Conservation (phyloP, 768 basidiomycete genomes). For the Boletus tomentosulus region DNA sequence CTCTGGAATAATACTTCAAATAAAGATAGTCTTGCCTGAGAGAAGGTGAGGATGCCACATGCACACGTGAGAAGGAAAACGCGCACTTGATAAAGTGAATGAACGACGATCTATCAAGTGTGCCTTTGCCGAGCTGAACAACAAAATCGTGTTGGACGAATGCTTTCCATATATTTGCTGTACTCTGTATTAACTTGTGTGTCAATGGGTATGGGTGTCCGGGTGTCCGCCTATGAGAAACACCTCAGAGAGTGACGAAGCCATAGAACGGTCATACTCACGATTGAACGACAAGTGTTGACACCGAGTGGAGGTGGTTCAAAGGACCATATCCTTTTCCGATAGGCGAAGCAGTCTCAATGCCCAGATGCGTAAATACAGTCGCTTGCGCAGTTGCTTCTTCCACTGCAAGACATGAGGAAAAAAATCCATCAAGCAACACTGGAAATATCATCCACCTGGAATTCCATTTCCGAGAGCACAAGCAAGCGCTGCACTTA, state of each 20-base stretch:
- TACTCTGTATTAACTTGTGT: slow-evolving; percentile 56
- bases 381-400: slow-evolving; percentile 61
- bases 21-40: slow-evolving; percentile 78
- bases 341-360: slow-evolving; percentile 60
- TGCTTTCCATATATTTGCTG: slow-evolving; percentile 55
- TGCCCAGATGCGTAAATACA: slow-evolving; percentile 70
- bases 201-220: slow-evolving; percentile 68
- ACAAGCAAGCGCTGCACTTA: slow-evolving; percentile 78
- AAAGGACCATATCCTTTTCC: slow-evolving; percentile 81
- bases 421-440: background rate
- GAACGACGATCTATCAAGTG: slow-evolving; percentile 61
- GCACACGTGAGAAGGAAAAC: background rate
- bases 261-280: slow-evolving; percentile 35
- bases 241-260: background rate
- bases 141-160: slow-evolving; percentile 89
- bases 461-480: slow-evolving; percentile 48
- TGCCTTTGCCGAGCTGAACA: slow-evolving; percentile 66
- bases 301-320: slow-evolving; percentile 73
- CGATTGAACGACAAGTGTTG: slow-evolving; percentile 47
- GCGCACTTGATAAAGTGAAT: slow-evolving; percentile 80
- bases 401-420: slow-evolving; percentile 36
- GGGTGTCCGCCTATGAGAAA: slow-evolving; percentile 45
- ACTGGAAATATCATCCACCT: slow-evolving; percentile 32
- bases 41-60: background rate
- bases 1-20: slow-evolving; percentile 79